Evolutionary conservation across 345 rosid species (phyloP), one percentile per base, ranked within the genome.

Genomic region (Gossypium mustelinum): DNA sequence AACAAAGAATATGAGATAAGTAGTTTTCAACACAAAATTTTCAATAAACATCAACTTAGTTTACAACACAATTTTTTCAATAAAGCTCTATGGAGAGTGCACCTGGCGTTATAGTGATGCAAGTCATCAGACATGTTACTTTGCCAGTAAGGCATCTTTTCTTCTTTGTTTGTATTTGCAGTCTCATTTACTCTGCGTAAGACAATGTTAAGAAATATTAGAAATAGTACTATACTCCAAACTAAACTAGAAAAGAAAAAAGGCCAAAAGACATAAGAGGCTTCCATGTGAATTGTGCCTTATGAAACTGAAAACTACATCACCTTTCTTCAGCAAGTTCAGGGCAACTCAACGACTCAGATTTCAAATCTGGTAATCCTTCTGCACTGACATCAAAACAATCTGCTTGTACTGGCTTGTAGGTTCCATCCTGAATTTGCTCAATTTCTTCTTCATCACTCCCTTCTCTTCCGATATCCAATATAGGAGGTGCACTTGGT

Each of bases 401-500:
- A 73, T 57, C 86, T 3, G 77, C 64, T 45, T 79, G 82, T 64
- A 81, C 74, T 12, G 83, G 79, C 66, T 76, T 55, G 75, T 72
- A 75, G 68, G 75, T 52, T 27, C 75, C 84, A 74, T 76, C 75
- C 17, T 43, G 85, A 18, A 67, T 74, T 57, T 79, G 80, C 58
- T 84, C 82, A 51, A 24, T 22, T 50, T 87, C 86, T 7, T 70
- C 68, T 70, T 87, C 93, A 61, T 68, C 75, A 56, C 79, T 77
- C 52, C 68, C 87, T 75, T 89, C 90, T 54, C 81, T 73, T 67
- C 80, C 88, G 60, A 17, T 84, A 75, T 85, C 94, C 84, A 84
- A 64, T 25, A 92, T 88, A 61, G 97, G 98, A 64, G 97, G 98
- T 52, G 99, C 99, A 73, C 98, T 95, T 52, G 98, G 97, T 39